Base-by-base conservation (phyloP, 371 early-diverging fungal species). In the Rhizopus delemar region DNA sequence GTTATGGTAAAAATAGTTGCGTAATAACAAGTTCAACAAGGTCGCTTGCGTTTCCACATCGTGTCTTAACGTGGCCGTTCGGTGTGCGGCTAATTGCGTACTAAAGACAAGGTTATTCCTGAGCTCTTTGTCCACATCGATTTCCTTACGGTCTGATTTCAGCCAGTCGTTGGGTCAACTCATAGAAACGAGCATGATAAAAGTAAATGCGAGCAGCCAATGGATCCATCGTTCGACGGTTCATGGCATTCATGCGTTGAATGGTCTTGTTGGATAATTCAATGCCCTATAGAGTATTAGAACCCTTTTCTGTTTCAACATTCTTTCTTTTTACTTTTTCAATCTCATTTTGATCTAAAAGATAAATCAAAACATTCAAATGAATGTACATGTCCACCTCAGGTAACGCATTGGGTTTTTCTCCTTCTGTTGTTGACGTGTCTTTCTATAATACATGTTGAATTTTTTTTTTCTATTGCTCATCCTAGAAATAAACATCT, bases 1-100 rank as follows among this genome's bases (percentile, higher is more conserved):
- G 72, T 96, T 95, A 81, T 89, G 88, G 62, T 89, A 83, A 65
- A 98, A 87, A 71, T 94, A 95, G 75, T 92, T 93, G 68, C 95
- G 86, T 60, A 97, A 75, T 32, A 96, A 69, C 43, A 95, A 70
- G 64, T 97, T 98, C 59, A 97, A 71, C 48, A 97, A 63, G 13
- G 94, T 95, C 13, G 96, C 97, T 59, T 85, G 85, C 41, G 77
- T 70, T 59, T 97, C 97, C 62, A 89, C 90, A 73, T 96, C 96
- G 51, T 87, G 89, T 53, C 93, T 82, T 51, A 97, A 80, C 4
- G 93, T 91, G 13, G 97, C 94, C 8, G 94, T 94, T 46, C 96
- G 91, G 51, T 95, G 87, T 5, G 92, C 91, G 16, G 87, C 86
- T 57, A 96, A 77, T 52, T 96, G 86, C 12, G 79, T 66, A 33